Conservation (phyloP, 225 moss, liverwort and hornwort genomes). For the Pleurozium schreberi region DNA sequence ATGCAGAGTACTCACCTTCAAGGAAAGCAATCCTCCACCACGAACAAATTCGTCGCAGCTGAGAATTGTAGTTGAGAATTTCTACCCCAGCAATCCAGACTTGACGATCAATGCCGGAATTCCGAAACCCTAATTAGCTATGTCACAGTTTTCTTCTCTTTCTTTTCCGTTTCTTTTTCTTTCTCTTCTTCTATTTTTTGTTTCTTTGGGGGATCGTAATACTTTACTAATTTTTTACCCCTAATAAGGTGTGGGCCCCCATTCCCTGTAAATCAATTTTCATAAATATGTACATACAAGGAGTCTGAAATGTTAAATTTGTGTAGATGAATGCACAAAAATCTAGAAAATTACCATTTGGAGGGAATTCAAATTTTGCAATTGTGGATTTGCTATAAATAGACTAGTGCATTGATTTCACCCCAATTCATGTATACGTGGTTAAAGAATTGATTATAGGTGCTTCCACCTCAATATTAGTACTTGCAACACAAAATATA, state of each 20-base stretch:
- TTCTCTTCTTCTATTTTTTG: background rate
- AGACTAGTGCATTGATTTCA: background rate
- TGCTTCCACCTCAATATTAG: background rate
- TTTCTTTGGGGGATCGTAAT: background rate
- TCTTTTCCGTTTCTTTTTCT: background rate
- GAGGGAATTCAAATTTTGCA: background rate
- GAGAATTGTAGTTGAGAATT: background rate
- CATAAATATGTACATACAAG: too few species aligned
- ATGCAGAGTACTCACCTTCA: background rate
- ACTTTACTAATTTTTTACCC: background rate
- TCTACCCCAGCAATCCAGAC: too few species aligned
- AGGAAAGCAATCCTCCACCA: background rate
- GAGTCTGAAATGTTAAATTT: background rate
- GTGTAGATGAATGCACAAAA: accelerated
- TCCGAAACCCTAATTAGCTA: background rate
- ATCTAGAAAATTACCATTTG: background rate
- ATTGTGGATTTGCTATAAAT: accelerated
- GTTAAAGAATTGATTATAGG: background rate
- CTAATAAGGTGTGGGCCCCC: too few species aligned
- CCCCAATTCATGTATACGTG: background rate
- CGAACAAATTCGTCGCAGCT: background rate
- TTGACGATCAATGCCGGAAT: background rate
- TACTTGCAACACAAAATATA: accelerated
- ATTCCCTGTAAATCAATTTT: background rate
- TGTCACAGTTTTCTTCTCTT: too few species aligned